Evolutionary conservation across 192 early-diverging fungal genomes (phyloP).

Genomic region (Ambispora gerdemannii): DNA sequence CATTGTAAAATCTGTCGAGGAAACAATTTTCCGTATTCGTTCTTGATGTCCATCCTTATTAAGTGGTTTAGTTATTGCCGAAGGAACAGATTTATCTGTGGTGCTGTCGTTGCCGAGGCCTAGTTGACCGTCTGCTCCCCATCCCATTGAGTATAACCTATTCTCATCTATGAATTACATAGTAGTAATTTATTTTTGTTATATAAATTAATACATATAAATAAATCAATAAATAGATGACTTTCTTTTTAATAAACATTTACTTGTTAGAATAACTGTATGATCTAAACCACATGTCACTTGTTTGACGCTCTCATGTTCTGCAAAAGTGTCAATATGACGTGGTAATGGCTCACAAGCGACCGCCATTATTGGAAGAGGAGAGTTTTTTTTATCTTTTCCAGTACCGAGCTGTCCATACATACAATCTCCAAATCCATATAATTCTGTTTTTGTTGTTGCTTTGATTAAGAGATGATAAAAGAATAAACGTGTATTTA

Average conservation of each 20-base stretch:
- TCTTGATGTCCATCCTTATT: constrained; percentile 38
- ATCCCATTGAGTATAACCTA: constrained; percentile 66
- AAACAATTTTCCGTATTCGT: constrained; percentile 36
- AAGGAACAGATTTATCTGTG: constrained; percentile 43
- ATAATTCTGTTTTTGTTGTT: constrained; percentile 30
- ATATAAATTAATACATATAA: not conserved
- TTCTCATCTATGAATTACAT: constrained; percentile 32
- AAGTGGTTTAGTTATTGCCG: constrained; percentile 44
- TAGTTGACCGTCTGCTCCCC: constrained; percentile 75
- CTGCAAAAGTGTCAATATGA: constrained; percentile 28
- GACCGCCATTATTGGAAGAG: no score
- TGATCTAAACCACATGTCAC: constrained; percentile 71
- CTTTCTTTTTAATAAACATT: not conserved
- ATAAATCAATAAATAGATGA: not conserved
- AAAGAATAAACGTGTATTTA: not conserved
- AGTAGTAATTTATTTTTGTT: not conserved
- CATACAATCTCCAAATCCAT: constrained; percentile 64
- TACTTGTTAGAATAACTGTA: constrained; percentile 58
- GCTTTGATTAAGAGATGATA: not conserved
- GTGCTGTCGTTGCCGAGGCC: constrained; percentile 52
- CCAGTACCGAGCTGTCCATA: constrained; percentile 66
- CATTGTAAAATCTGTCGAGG: constrained; percentile 68
- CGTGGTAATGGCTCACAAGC: constrained; percentile 38
- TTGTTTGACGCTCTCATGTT: constrained; percentile 39
- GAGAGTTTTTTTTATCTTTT: constrained; percentile 34